Conservation (phyloP, 164 flowering plant species). For the Tetrastigma voinierianum region DNA sequence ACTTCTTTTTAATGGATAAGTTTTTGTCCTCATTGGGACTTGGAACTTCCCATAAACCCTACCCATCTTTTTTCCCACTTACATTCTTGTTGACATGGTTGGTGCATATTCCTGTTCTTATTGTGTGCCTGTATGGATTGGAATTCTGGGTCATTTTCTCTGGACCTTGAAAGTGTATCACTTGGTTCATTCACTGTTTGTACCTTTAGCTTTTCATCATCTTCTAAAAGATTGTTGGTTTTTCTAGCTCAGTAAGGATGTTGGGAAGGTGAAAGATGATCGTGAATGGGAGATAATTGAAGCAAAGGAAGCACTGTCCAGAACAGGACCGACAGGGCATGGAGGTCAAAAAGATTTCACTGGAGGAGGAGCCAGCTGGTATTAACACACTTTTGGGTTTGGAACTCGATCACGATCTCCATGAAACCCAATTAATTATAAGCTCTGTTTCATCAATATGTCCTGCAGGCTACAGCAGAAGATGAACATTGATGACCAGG, state of each 20-base stretch:
- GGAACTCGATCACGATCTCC: too few species aligned
- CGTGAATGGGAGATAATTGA: slow-evolving; percentile 93
- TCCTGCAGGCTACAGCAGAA: slow-evolving; percentile 62
- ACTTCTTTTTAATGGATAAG: too few species aligned
- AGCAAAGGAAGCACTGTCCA: slow-evolving; percentile 68
- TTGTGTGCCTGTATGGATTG: too few species aligned
- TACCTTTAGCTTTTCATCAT: neutral
- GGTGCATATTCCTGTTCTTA: too few species aligned
- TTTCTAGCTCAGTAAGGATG: slow-evolving; percentile 76
- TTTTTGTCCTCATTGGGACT: too few species aligned
- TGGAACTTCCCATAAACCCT: too few species aligned
- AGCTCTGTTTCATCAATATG: slow-evolving; percentile 9
- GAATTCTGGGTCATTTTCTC: too few species aligned
- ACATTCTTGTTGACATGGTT: too few species aligned
- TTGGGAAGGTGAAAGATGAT: slow-evolving; percentile 90
- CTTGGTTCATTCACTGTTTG: too few species aligned
- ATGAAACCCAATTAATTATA: neutral
- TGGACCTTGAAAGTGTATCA: too few species aligned
- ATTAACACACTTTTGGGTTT: neutral
- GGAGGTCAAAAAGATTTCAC: slow-evolving; percentile 78
- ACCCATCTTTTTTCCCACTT: too few species aligned
- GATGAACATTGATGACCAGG: slow-evolving; percentile 69
- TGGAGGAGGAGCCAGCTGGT: slow-evolving; percentile 95
- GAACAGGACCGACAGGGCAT: slow-evolving; percentile 77
- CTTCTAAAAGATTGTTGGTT: neutral